phyloP scores from a whole-genome alignment of 352 stramenopile genomes.

The Thraustotheca clavata region DNA sequence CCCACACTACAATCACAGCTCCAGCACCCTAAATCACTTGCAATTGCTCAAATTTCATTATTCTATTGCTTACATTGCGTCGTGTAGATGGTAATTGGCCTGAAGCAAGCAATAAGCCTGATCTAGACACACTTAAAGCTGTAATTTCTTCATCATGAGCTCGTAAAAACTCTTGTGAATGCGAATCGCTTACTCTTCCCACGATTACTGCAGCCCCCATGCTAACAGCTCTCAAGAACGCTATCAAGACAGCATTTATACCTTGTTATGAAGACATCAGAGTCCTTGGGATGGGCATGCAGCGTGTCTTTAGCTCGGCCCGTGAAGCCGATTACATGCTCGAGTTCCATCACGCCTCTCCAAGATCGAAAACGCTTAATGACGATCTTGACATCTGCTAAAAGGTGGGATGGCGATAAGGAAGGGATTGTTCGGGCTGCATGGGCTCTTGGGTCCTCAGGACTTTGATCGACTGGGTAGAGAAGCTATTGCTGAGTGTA shows the following conservation, averaged over 20 bases:
- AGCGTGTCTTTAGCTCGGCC: slow-evolving; percentile 46
- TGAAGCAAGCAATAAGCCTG: slow-evolving; percentile 34
- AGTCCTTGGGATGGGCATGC: slow-evolving; percentile 40
- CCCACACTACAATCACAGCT: slow-evolving; percentile 40
- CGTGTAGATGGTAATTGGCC: slow-evolving; percentile 28
- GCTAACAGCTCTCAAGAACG: slow-evolving; percentile 23
- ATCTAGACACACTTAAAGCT: slow-evolving; percentile 34
- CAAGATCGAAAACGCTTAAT: too few species aligned
- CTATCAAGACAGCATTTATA: slow-evolving; percentile 13
- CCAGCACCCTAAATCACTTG: slow-evolving; percentile 26
- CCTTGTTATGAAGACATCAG: slow-evolving; percentile 48
- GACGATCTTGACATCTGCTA: too few species aligned
- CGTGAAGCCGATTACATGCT: slow-evolving; percentile 51
- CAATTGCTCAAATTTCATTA: background rate
- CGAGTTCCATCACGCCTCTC: slow-evolving; percentile 59
- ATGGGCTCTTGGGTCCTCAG: background rate
- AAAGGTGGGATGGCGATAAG: too few species aligned
- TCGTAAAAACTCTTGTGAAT: slow-evolving; percentile 45
- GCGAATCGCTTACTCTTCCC: slow-evolving; percentile 37
- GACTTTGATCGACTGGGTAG: slow-evolving; percentile 1
- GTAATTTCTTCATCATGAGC: slow-evolving; percentile 53
- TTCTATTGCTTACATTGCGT: background rate
- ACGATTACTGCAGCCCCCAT: slow-evolving; percentile 50
- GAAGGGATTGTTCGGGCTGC: slow-evolving; percentile 12
- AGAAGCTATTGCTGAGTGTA: background rate